Evolutionary conservation across 352 stramenopile species (phyloP).

Genomic region (Stephanocyclus meneghinianus): DNA sequence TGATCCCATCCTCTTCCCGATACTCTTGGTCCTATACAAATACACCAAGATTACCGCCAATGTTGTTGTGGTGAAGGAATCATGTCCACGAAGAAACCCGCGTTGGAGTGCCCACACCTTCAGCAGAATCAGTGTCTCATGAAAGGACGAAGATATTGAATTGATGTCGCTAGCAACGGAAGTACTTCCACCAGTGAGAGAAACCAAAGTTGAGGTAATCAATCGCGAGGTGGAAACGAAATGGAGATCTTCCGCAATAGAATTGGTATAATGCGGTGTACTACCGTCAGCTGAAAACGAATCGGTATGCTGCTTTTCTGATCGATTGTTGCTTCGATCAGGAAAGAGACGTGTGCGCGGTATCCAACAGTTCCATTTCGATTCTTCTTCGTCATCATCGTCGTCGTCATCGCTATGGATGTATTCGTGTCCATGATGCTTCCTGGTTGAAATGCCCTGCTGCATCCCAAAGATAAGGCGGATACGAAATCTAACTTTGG

Average conservation of each 20-base stretch:
- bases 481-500: slow-evolving; percentile 67
- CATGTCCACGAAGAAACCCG: slow-evolving; percentile 72
- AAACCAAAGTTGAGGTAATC: slow-evolving; percentile 32
- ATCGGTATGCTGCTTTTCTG: slow-evolving; percentile 4
- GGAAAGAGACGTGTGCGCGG: slow-evolving; percentile 68
- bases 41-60: slow-evolving; percentile 66
- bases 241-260: slow-evolving; percentile 56
- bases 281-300: neutral
- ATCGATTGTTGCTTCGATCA: slow-evolving; percentile 71
- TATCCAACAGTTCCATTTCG: slow-evolving; percentile 63
- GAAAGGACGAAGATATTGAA: slow-evolving; percentile 28
- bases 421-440: neutral
- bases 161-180: neutral
- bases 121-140: slow-evolving; percentile 62
- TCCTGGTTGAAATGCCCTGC: slow-evolving; percentile 3
- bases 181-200: neutral
- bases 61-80: slow-evolving; percentile 65
- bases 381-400: slow-evolving; percentile 2
- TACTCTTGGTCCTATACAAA: slow-evolving; percentile 65
- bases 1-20: slow-evolving; percentile 66
- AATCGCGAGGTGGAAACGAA: slow-evolving; percentile 50
- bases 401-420: slow-evolving; percentile 9
- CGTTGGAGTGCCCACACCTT: slow-evolving; percentile 78
- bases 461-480: slow-evolving; percentile 71
- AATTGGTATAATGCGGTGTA: slow-evolving; percentile 73